Evolutionary conservation across 345 rosid species (phyloP).

Genomic region (Sonneratia alba): DNA sequence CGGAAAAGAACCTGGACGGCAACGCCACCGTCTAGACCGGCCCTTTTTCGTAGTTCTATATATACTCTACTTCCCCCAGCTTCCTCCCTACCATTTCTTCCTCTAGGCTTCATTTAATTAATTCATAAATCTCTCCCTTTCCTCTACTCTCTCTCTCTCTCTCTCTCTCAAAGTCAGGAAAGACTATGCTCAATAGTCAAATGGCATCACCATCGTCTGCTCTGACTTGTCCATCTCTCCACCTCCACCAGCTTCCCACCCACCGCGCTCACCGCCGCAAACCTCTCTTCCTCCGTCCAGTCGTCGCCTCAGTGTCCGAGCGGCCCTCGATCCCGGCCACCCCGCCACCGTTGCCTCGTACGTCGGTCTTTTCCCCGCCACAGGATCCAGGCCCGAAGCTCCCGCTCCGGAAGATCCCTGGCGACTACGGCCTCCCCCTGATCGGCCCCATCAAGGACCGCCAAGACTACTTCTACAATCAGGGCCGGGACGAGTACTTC

Average conservation of each 20-base stretch:
- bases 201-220: neutral
- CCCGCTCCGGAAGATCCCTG: slow-evolving; percentile 59
- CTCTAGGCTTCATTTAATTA: neutral
- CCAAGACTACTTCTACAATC: slow-evolving; percentile 59
- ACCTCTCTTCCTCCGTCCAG: neutral
- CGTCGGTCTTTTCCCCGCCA: neutral
- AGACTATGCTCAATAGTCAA: neutral
- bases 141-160: neutral
- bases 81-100: neutral
- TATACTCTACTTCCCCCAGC: too few relatives aligned
- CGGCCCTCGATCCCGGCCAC: too few relatives aligned
- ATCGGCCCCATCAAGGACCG: slow-evolving; percentile 76
- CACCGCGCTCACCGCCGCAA: neutral
- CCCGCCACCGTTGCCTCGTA: too few relatives aligned
- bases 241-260: slow-evolving; percentile 5
- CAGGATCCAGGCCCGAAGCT: slow-evolving; percentile 17
- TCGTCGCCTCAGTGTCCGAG: too few relatives aligned
- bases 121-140: neutral
- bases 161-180: neutral
- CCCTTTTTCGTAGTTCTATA: too few relatives aligned
- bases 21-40: too few relatives aligned
- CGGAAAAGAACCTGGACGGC: too few relatives aligned
- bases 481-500: slow-evolving; percentile 64
- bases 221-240: slow-evolving; percentile 19
- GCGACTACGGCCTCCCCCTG: slow-evolving; percentile 60